Evolutionary conservation across 2,329 filamentous ascomycete species (phyloP).

Genomic region (Ilyonectria robusta): DNA sequence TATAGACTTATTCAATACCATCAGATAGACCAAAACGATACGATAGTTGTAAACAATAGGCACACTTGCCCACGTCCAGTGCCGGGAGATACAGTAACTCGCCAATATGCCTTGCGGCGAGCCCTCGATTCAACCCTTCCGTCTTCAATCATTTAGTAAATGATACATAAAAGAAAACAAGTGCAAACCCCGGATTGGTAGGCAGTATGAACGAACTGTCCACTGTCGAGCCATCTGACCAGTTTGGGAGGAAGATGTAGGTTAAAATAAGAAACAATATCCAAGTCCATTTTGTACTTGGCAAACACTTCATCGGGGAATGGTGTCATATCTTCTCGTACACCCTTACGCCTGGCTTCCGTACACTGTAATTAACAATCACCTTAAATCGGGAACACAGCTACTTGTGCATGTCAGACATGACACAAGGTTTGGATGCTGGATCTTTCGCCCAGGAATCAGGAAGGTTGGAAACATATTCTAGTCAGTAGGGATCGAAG

Average conservation of each 20-base stretch:
- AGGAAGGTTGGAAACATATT: not conserved
- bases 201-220: not conserved
- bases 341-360: not conserved
- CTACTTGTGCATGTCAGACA: not conserved
- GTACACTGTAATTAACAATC: not conserved
- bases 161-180: too few species aligned
- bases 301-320: too few species aligned
- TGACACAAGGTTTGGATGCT: not conserved
- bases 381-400: not conserved
- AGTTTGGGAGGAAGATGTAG: not conserved
- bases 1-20: too few species aligned
- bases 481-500: not conserved
- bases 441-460: not conserved
- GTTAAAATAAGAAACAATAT: not conserved
- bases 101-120: too few species aligned
- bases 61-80: too few species aligned
- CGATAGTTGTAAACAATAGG: too few species aligned
- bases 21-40: too few species aligned
- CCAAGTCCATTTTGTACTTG: not conserved
- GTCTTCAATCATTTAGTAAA: too few species aligned
- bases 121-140: too few species aligned
- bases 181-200: too few species aligned
- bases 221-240: not conserved
- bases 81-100: too few species aligned
- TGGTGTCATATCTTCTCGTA: not conserved